Evolutionary conservation across 78 protist species (phyloP), one percentile per base, ranked within the genome.

Genomic region (Cyanophora paradoxa): DNA sequence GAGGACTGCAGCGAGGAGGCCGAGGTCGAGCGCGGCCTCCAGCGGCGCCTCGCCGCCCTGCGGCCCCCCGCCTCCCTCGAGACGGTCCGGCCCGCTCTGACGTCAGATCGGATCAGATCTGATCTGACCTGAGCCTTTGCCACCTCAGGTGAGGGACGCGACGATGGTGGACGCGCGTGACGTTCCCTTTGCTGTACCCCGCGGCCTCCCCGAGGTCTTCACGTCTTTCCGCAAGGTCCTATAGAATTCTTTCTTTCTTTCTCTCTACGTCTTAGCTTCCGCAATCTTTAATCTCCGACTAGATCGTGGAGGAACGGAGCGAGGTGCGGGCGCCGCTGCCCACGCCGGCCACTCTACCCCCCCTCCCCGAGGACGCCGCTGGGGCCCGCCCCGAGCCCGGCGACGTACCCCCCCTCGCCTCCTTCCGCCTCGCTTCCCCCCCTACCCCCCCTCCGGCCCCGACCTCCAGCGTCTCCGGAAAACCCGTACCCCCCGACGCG

Each of bases 121-220:
- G n/a, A n/a, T n/a, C n/a, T n/a, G n/a, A n/a, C n/a, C n/a, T n/a
- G n/a, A n/a, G n/a, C n/a, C n/a, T n/a, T n/a, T n/a, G n/a, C n/a
- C n/a, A n/a, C n/a, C n/a, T n/a, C n/a, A n/a, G n/a, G n/a, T n/a
- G n/a, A n/a, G n/a, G n/a, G n/a, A n/a, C n/a, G n/a, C n/a, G n/a
- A n/a, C n/a, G n/a, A n/a, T n/a, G n/a, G n/a, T n/a, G n/a, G n/a
- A n/a, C n/a, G n/a, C n/a, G n/a, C n/a, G n/a, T n/a, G n/a, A n/a
- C n/a, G n/a, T n/a, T n/a, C n/a, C n/a, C n/a, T n/a, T n/a, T n/a
- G n/a, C n/a, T n/a, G n/a, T n/a, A n/a, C 48, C 48, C 11, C 6
- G 20, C 22, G 39, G 1, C 57, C 10, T 66, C 40, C 72, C 78
- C 0, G 58, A 30, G 6, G 62, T 44, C 20, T 73, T 73, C 70